These are phyloP conservation scores for Mortierella sp. DNA, from an alignment of 371 early-diverging fungal species.

Conservation along the genomic window DNA sequence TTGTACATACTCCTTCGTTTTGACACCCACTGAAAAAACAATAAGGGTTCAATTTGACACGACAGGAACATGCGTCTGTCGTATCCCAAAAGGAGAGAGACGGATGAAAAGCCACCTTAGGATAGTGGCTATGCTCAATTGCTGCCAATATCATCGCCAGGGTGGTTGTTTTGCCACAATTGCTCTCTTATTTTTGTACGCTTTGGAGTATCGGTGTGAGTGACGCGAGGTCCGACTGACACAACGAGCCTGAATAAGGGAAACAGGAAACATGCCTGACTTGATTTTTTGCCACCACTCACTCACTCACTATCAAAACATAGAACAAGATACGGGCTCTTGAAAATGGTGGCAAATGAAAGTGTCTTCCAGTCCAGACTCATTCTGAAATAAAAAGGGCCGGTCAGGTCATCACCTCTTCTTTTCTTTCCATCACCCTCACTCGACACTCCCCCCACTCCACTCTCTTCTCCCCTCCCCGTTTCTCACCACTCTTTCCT, in stretches of 20 bases:
- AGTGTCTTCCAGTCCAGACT: background rate
- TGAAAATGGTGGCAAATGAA: conserved; percentile 4
- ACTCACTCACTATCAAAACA: background rate
- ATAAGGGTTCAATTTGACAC: too few species aligned
- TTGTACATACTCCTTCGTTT: too few species aligned
- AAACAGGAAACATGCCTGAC: background rate
- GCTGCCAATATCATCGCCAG: too few species aligned
- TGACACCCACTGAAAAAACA: too few species aligned
- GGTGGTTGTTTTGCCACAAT: too few species aligned
- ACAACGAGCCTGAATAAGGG: background rate
- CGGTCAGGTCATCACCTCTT: background rate
- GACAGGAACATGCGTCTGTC: too few species aligned
- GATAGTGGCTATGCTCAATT: too few species aligned
- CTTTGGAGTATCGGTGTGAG: too few species aligned
- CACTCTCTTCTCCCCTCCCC: background rate
- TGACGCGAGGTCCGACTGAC: background rate
- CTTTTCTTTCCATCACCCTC: background rate
- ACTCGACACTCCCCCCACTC: background rate
- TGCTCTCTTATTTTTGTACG: too few species aligned
- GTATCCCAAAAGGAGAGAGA: too few species aligned
- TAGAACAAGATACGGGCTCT: background rate
- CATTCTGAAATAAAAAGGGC: background rate
- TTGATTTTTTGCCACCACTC: background rate
- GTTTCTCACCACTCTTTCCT: background rate
- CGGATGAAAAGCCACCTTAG: too few species aligned